A percentile compares a stretch with the other conserved stretches of the same genome.
These are phyloP conservation scores for Penicillium cinerascens DNA, from an alignment of 495 filamentous ascomycete genomes.

Conservation along the genomic window DNA sequence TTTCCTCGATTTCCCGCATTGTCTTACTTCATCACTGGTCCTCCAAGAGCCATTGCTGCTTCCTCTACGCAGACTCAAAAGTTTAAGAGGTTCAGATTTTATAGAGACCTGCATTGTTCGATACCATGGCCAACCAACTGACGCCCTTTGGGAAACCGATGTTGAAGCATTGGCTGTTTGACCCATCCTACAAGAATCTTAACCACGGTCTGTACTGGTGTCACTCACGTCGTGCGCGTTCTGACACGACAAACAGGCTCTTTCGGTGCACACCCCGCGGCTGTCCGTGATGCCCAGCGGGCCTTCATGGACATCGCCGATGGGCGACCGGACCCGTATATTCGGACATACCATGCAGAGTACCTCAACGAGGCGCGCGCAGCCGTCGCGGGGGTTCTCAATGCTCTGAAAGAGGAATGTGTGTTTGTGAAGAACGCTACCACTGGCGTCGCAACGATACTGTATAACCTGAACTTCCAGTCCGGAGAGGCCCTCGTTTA, in stretches of 20 bases:
- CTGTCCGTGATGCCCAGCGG: conserved; percentile 55
- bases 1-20: background rate
- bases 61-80: too few relatives aligned
- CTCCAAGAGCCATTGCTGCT: too few relatives aligned
- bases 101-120: background rate
- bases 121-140: conserved; percentile 7
- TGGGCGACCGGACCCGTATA: conserved; percentile 65
- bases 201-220: conserved; percentile 65
- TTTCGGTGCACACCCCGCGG: conserved; percentile 69
- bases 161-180: conserved; percentile 68
- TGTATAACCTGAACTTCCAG: conserved; percentile 64
- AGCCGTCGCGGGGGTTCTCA: conserved; percentile 60
- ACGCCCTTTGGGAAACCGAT: conserved; percentile 57
- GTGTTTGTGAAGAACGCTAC: conserved; percentile 84
- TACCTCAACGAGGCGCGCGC: conserved; percentile 61
- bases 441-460: conserved; percentile 72
- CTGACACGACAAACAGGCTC: conserved; percentile 53
- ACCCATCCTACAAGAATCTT: conserved; percentile 63
- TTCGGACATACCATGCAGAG: conserved; percentile 56
- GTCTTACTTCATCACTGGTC: too few relatives aligned
- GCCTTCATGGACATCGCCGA: conserved; percentile 60
- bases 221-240: background rate
- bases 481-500: conserved; percentile 59
- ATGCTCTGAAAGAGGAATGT: conserved; percentile 56
- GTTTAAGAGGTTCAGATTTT: too few relatives aligned